Base-by-base conservation (phyloP, 2,329 filamentous ascomycete genomes). In the Neofusicoccum sp. region DNA sequence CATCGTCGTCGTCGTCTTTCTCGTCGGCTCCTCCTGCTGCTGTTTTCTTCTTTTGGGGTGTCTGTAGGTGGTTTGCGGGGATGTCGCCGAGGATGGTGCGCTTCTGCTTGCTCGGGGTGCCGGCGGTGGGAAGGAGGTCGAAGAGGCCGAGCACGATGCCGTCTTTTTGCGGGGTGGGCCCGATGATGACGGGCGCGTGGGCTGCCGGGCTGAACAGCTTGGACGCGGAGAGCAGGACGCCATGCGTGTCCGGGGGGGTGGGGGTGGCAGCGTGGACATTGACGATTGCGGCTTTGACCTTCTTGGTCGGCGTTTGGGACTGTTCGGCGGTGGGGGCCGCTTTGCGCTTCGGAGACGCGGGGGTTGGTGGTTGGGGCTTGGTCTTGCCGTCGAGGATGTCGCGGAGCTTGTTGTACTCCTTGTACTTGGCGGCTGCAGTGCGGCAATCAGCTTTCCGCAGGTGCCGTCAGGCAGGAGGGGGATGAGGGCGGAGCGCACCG, bases 161-260 rank as follows among this genome's bases (percentile, higher is more conserved):
- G 71, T 93, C 89, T 63, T 86, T 86, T 69, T 93, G 90, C 3
- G 90, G 90, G 11, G 90, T 95, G 1, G 90, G 90, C 2, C 89
- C 89, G 63, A 95, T 83, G 49, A 57, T 45, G 26, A 34, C 28
- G 20, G 28, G 31, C 28, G 30, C 11, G 38, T 56, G 51, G 26
- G 38, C 38, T 0, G 81, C 75, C 1, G 86, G 84, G 61, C 84
- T 86, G 69, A 88, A 88, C 5, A 88, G 77, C 61, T 81, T 85
- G 31, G 44, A 81, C 77, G 1, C 82, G 82, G 1, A 86, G 86
- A 1, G 86, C 20, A 67, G 80, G 11, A 56, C 26, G 38, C 43
- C 51, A 26, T 56, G 28, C 26, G 33, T 26, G 7, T 11, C 45
- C 28, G n/a, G 45, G 79, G 53, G 79, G 74, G 40, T 81, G 3